A percentile compares a stretch with the other conserved stretches of the same genome.
Evolutionary conservation across 2,329 filamentous ascomycete species (phyloP).

Genomic region (Oidium heveae): DNA sequence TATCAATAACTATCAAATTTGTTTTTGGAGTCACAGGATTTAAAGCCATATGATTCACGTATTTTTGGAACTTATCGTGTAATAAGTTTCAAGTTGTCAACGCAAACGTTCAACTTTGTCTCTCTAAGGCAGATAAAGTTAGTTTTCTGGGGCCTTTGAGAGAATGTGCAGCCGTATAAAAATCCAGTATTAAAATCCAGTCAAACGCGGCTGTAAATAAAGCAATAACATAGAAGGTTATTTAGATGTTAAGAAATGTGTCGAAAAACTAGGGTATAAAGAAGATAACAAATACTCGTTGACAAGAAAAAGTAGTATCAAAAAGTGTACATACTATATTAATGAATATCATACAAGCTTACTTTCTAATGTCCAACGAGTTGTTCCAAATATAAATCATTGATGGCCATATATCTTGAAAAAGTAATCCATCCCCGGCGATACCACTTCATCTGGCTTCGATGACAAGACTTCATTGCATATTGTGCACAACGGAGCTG

Average conservation of each 20-base stretch:
- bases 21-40: no score
- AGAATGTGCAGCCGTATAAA: neutral
- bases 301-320: neutral
- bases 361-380: neutral
- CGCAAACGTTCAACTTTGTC: no score
- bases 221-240: neutral
- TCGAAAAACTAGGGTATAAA: neutral
- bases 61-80: no score
- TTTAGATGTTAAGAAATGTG: neutral
- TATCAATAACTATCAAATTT: no score
- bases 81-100: no score
- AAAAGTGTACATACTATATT: neutral
- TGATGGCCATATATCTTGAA: conserved; percentile 86
- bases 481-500: conserved; percentile 43
- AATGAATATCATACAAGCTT: neutral
- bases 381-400: conserved; percentile 46
- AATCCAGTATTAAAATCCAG: no score
- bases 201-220: neutral
- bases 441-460: conserved; percentile 98
- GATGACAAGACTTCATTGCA: conserved; percentile 76
- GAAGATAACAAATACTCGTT: neutral
- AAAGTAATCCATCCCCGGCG: conserved; percentile 83
- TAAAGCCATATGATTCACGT: no score
- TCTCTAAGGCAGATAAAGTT: no score
- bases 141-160: no score